A percentile compares a stretch with the other conserved stretches of the same genome.
These are phyloP conservation scores for Cadophora malorum DNA, from an alignment of 2,329 filamentous ascomycete genomes.

Conservation along the genomic window DNA sequence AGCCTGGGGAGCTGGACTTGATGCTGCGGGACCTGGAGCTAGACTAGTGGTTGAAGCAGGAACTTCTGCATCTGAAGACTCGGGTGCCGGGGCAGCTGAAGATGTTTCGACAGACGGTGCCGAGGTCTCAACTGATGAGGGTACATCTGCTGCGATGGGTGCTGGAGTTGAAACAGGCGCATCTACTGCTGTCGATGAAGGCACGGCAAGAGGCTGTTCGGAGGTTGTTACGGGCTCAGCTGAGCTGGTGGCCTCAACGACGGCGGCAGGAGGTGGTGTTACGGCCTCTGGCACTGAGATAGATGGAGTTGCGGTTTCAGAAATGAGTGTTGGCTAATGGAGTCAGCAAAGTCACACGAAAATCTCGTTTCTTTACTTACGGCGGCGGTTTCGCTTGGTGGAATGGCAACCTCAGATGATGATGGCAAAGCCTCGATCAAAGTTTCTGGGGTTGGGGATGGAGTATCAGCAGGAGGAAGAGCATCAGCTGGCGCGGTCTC, in stretches of 20 bases:
- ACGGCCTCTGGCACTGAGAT: slow-evolving; percentile 13
- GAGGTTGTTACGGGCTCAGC: neutral
- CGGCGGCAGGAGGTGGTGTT: slow-evolving; percentile 5
- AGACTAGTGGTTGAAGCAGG: neutral
- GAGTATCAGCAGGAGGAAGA: neutral
- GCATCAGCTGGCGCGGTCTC: neutral
- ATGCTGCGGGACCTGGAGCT: neutral
- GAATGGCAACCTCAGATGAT: neutral
- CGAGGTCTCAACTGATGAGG: neutral
- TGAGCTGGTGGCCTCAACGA: slow-evolving; percentile 6
- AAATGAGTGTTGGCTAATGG: slow-evolving; percentile 1
- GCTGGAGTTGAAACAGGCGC: neutral
- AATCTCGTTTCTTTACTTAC: neutral
- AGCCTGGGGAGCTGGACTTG: neutral
- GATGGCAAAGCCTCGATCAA: slow-evolving; percentile 11
- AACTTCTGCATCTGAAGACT: no score
- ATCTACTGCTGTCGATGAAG: slow-evolving; percentile 5
- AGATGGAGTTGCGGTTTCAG: slow-evolving; percentile 15
- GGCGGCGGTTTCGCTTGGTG: neutral
- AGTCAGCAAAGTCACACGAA: neutral
- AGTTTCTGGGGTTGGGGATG: neutral
- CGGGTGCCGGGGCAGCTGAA: neutral
- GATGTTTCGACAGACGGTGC: slow-evolving; percentile 1
- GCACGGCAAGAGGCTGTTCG: slow-evolving; percentile 1
- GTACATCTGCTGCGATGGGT: neutral